Evolutionary conservation across 1,139 yeast genomes (phyloP).

Genomic region (Diutina sp.): DNA sequence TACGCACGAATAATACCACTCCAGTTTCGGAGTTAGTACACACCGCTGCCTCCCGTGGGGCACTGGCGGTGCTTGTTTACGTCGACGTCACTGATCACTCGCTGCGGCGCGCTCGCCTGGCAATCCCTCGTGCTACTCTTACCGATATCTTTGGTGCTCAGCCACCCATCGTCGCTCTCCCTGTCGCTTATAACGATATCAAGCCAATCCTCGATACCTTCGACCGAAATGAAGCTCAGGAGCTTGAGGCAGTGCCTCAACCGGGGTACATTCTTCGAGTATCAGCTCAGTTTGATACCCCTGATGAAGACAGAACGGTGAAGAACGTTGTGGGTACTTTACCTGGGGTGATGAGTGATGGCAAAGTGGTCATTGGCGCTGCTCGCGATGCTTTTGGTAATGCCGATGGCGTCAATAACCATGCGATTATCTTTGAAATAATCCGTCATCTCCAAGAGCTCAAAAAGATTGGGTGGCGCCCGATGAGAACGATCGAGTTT

Average conservation of each 20-base stretch:
- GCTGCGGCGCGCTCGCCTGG: constrained; percentile 13
- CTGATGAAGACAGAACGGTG: constrained; percentile 8
- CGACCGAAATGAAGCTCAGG: constrained; percentile 4
- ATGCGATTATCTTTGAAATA: constrained; percentile 27
- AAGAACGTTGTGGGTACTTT: constrained; percentile 24
- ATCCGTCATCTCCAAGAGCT: constrained; percentile 25
- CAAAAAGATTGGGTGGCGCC: constrained; percentile 28
- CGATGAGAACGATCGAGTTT: constrained; percentile 27
- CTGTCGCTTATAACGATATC: constrained; percentile 20
- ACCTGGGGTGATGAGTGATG: constrained; percentile 28
- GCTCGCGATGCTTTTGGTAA: constrained; percentile 27
- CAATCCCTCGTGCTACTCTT: constrained; percentile 5
- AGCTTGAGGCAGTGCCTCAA: constrained; percentile 7
- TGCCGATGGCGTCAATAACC: constrained; percentile 26
- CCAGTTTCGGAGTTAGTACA: constrained; percentile 14
- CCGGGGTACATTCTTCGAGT: constrained; percentile 18
- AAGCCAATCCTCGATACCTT: constrained; percentile 22
- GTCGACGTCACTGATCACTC: constrained; percentile 7
- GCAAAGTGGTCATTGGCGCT: constrained; percentile 30
- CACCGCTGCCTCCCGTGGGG: constrained; percentile 18
- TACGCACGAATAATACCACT: constrained; percentile 4
- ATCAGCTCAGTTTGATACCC: constrained; percentile 7
- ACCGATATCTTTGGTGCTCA: constrained; percentile 12
- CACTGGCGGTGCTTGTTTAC: constrained; percentile 17
- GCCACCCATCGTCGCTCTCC: constrained; percentile 9